Evolutionary conservation across 2,329 filamentous ascomycete genomes (phyloP).

Genomic region (Paecilomyces variotii): DNA sequence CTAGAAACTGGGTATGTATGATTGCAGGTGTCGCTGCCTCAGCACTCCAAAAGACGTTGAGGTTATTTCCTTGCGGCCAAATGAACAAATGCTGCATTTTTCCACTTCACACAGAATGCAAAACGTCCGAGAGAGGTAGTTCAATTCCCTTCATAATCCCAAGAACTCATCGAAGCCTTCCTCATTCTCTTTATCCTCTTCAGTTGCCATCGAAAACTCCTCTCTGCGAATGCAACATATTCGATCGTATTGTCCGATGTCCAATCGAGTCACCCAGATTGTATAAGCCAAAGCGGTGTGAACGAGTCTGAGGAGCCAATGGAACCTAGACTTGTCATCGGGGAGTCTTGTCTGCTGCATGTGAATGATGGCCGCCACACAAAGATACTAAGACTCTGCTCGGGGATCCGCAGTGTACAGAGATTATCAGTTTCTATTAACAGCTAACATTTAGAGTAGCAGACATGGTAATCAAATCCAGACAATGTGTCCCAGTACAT

Average conservation of each 20-base stretch:
- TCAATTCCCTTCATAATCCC: not conserved
- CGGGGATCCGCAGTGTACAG: not conserved
- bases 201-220: not conserved
- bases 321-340: not conserved
- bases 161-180: not conserved
- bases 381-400: not conserved
- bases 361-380: not conserved
- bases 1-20: no score
- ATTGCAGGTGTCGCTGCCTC: no score
- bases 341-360: not conserved
- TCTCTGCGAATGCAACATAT: not conserved
- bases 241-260: not conserved
- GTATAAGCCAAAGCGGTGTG: no score
- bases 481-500: constrained; percentile 5
- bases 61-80: no score
- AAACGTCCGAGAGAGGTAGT: not conserved
- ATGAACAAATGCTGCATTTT: no score
- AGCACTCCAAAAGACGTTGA: no score
- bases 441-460: not conserved
- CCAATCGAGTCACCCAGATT: no score
- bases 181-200: not conserved
- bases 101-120: not conserved
- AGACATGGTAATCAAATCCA: constrained; percentile 7
- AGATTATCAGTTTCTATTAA: not conserved
- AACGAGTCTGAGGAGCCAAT: no score